A percentile compares a stretch with the other conserved stretches of the same genome.
Evolutionary conservation across 257 asterid genomes (phyloP).

Genomic region (Capsicum baccatum): DNA sequence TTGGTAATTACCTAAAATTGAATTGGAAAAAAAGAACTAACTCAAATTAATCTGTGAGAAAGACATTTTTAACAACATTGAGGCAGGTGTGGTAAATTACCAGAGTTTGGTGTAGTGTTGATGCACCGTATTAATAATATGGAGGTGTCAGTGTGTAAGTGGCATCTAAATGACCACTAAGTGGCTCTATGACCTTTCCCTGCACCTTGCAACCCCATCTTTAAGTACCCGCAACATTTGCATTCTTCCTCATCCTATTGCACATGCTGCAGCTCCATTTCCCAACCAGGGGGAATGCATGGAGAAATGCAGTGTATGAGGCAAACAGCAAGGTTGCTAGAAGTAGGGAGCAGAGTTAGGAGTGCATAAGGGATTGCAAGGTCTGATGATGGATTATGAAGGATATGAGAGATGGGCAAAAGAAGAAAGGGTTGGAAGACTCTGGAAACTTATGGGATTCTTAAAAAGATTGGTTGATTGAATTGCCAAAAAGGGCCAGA

Average conservation of each 20-base stretch:
- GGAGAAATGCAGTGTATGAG: background rate
- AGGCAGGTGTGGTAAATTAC: background rate
- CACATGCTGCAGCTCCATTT: background rate
- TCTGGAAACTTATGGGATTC: background rate
- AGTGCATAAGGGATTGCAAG: background rate
- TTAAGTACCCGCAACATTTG: background rate
- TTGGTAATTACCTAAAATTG: background rate
- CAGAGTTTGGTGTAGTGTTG: background rate
- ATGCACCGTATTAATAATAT: background rate
- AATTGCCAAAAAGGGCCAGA: background rate
- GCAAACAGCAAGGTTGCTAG: background rate
- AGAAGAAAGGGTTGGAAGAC: background rate
- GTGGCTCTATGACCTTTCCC: background rate
- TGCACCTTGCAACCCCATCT: background rate
- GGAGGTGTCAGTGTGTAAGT: background rate
- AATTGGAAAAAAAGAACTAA: background rate
- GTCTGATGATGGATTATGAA: background rate
- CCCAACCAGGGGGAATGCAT: background rate
- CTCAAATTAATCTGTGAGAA: background rate
- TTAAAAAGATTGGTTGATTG: background rate
- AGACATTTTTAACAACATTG: background rate
- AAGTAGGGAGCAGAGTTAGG: constrained; percentile 11
- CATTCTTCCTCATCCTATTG: background rate
- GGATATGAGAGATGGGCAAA: background rate
- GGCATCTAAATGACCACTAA: background rate